Conservation (phyloP, 352 stramenopile genomes). For the Peronospora tabacina region DNA sequence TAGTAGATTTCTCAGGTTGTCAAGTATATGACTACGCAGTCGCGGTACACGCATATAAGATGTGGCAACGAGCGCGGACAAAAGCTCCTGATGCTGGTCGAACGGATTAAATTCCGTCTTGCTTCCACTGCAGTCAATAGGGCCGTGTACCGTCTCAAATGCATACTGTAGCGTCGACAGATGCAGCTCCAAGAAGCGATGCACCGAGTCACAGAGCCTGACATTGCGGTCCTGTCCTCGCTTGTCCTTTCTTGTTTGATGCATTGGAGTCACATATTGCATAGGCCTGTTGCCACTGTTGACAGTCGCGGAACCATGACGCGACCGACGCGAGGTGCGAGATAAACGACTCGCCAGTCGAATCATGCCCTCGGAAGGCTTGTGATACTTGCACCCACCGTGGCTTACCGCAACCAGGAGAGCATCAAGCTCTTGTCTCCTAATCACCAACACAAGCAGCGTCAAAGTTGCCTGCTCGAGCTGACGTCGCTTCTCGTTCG, state of each 20-base stretch:
- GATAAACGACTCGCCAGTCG: constrained; percentile 19
- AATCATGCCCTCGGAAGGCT: constrained; percentile 23
- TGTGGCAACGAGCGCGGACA: constrained; percentile 34
- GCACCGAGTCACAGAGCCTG: constrained; percentile 41
- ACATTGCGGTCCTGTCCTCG: constrained; percentile 17
- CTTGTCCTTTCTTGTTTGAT: constrained; percentile 12
- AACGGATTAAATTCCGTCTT: constrained; percentile 22
- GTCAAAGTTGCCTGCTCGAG: constrained; percentile 32
- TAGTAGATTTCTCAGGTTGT: constrained; percentile 33
- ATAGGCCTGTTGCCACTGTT: constrained; percentile 7
- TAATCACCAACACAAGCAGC: constrained; percentile 37
- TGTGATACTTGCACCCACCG: constrained; percentile 46
- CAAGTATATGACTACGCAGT: constrained; percentile 44
- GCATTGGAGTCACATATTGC: constrained; percentile 2
- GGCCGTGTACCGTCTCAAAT: constrained; percentile 28
- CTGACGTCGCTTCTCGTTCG: constrained; percentile 25
- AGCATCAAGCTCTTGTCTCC: constrained; percentile 49
- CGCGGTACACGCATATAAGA: constrained; percentile 53
- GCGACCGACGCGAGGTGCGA: constrained; percentile 17
- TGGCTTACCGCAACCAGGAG: constrained; percentile 42
- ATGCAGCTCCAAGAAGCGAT: constrained; percentile 54
- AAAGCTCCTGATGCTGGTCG: constrained; percentile 31
- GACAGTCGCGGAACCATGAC: constrained; percentile 18
- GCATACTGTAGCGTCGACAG: constrained; percentile 51
- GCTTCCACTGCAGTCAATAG: constrained; percentile 11